These are phyloP conservation scores for Ilyonectria destructans DNA, from an alignment of 2,329 filamentous ascomycete genomes.

Conservation along the genomic window DNA sequence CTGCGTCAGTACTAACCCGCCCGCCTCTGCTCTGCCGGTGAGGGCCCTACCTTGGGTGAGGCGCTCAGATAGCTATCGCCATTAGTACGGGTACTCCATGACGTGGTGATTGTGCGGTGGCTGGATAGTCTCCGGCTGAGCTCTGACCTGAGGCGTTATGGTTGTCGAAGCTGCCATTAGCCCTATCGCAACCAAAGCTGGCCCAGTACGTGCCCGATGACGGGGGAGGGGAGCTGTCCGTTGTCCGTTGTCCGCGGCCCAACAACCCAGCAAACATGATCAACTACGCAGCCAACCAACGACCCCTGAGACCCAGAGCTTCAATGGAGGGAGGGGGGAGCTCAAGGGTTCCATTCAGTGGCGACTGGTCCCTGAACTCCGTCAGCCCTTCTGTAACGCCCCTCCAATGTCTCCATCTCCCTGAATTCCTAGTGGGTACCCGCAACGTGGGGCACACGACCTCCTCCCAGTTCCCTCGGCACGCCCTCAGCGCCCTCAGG, in stretches of 20 bases:
- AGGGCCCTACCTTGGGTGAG: neutral
- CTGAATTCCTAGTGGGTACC: constrained; percentile 39
- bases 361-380: constrained; percentile 24
- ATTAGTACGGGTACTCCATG: constrained; percentile 15
- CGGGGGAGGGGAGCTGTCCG: constrained; percentile 13
- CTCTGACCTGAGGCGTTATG: neutral
- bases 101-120: constrained; percentile 20
- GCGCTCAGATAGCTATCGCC: neutral
- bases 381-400: constrained; percentile 24
- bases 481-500: constrained; percentile 20
- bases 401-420: constrained; percentile 30
- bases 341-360: constrained; percentile 15
- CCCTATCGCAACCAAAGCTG: constrained; percentile 21
- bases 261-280: constrained; percentile 23
- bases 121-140: constrained; percentile 20
- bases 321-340: constrained; percentile 18
- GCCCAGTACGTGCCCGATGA: constrained; percentile 24
- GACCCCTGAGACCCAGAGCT: constrained; percentile 22
- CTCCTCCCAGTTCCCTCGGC: constrained; percentile 20
- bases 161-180: constrained; percentile 21
- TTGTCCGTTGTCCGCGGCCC: neutral
- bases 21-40: neutral
- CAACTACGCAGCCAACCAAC: constrained; percentile 19
- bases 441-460: constrained; percentile 42
- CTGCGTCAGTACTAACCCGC: constrained; percentile 6